Evolutionary conservation across 2,329 filamentous ascomycete species (phyloP), one percentile per base, ranked within the genome.

Genomic region (Fusarium decemcellulare): DNA sequence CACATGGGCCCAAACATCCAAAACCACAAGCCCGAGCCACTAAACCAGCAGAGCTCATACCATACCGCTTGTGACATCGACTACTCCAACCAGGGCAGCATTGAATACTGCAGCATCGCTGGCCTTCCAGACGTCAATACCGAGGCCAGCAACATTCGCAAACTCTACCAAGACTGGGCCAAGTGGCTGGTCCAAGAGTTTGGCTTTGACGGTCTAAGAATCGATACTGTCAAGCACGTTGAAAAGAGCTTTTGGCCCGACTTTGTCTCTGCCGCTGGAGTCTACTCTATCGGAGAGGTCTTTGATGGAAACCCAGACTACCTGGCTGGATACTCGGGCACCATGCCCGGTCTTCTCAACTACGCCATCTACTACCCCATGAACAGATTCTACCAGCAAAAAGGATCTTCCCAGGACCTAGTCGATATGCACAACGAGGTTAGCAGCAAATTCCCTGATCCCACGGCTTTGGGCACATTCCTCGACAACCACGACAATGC

Each of bases 191-290:
- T 92, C 2, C 75, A 81, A 4, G 87, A 89, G 66, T 92, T 91
- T 73, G 82, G 81, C 16, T 89, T 91, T 80, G 88, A 89, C 73
- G 87, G 88, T 4, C 79, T 90, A 11, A 86, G 88, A 36, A 86
- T 90, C 69, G 88, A 91, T 67, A 89, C 87, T 0, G 87, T 87
- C 65, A 90, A 88, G 77, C 87, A 91, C 74, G 87, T 90, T 14
- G 83, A 89, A 65, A 84, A 85, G 64, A 81, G 81, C 11, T 92
- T 90, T 76, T 90, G 88, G 81, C 79, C 86, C 0, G 77, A 73
- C 0, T 91, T 91, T 69, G 79, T 83, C 23, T 71, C 80, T 8
- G 85, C 84, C 3, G 83, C 87, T 1, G 88, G 87, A 6, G 86
- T 90, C 2, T 91, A 89, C 75, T 81, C 84, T 6, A 81, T 90